Evolutionary conservation across 768 basidiomycete genomes (phyloP).

Genomic region (Mycena galopus): DNA sequence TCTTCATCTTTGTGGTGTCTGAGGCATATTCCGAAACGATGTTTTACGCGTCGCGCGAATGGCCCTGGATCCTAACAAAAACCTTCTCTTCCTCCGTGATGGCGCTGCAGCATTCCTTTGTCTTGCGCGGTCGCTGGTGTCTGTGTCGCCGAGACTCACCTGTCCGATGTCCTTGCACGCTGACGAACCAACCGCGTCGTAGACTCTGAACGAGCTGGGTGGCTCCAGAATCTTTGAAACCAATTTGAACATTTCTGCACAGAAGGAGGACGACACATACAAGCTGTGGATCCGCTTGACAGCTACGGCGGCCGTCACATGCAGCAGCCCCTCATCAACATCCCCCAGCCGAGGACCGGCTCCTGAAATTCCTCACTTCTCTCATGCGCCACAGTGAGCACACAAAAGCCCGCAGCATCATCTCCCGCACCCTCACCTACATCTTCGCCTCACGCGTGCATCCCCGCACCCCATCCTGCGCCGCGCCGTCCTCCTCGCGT

Average conservation of each 20-base stretch:
- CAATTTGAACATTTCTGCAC: background rate
- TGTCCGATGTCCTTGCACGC: background rate
- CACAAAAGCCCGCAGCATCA: slow-evolving; percentile 66
- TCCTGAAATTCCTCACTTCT: slow-evolving; percentile 76
- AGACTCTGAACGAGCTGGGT: slow-evolving; percentile 39
- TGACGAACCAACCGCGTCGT: background rate
- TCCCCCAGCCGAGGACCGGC: slow-evolving; percentile 81
- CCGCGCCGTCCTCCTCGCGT: slow-evolving; percentile 73
- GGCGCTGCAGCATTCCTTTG: background rate
- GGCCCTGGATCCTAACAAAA: background rate
- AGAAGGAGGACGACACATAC: background rate
- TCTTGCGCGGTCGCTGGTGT: too few relatives aligned
- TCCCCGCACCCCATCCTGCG: slow-evolving; percentile 87
- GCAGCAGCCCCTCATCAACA: slow-evolving; percentile 54
- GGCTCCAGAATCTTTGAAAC: slow-evolving; percentile 5
- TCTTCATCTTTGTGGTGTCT: slow-evolving; percentile 97
- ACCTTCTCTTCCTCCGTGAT: background rate
- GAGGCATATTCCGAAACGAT: slow-evolving; percentile 91
- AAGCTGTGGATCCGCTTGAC: slow-evolving; percentile 20
- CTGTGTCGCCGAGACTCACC: background rate
- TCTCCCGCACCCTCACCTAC: slow-evolving; percentile 74
- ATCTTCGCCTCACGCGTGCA: slow-evolving; percentile 81
- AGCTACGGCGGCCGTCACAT: slow-evolving; percentile 19
- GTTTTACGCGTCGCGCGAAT: slow-evolving; percentile 61
- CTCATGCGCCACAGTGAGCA: slow-evolving; percentile 74